phyloP scores from a whole-genome alignment of 2,329 filamentous ascomycete species.

The Esteya vermicola region DNA sequence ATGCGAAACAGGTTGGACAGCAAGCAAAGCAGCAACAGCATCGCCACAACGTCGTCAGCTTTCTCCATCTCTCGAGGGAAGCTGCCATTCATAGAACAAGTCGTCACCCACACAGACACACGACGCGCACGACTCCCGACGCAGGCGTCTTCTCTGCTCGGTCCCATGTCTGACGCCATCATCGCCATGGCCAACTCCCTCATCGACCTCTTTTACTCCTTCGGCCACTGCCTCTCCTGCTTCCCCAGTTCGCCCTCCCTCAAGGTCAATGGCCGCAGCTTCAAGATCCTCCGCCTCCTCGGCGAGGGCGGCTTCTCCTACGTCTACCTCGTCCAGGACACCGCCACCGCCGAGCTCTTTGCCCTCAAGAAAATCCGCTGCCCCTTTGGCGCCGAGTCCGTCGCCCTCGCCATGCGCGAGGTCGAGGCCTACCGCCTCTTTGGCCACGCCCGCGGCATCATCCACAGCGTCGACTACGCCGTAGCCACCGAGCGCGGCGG shows the following conservation, averaged over 20 bases:
- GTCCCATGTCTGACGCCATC: slow-evolving; percentile 5
- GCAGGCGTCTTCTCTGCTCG: not conserved
- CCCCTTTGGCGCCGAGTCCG: slow-evolving; percentile 92
- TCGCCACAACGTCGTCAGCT: no score
- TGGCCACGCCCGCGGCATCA: slow-evolving; percentile 68
- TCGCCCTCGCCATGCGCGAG: slow-evolving; percentile 88
- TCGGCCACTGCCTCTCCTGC: slow-evolving; percentile 91
- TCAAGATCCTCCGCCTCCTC: slow-evolving; percentile 87
- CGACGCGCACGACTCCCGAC: no score
- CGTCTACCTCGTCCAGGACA: slow-evolving; percentile 96
- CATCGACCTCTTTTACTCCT: slow-evolving; percentile 76
- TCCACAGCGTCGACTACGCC: slow-evolving; percentile 69
- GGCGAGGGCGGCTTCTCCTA: slow-evolving; percentile 98
- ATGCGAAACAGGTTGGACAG: no score
- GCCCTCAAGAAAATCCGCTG: slow-evolving; percentile 98
- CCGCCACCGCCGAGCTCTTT: slow-evolving; percentile 66
- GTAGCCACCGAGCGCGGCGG: slow-evolving; percentile 58
- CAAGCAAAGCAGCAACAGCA: no score
- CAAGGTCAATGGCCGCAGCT: slow-evolving; percentile 87
- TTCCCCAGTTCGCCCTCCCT: slow-evolving; percentile 89
- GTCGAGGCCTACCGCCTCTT: slow-evolving; percentile 95
- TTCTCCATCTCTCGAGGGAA: no score
- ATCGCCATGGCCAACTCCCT: slow-evolving; percentile 63
- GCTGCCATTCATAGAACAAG: no score
- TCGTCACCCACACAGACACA: no score